phyloP scores from a whole-genome alignment of 176 grass and related monocot species.

The Rhynchospora pubera region DNA sequence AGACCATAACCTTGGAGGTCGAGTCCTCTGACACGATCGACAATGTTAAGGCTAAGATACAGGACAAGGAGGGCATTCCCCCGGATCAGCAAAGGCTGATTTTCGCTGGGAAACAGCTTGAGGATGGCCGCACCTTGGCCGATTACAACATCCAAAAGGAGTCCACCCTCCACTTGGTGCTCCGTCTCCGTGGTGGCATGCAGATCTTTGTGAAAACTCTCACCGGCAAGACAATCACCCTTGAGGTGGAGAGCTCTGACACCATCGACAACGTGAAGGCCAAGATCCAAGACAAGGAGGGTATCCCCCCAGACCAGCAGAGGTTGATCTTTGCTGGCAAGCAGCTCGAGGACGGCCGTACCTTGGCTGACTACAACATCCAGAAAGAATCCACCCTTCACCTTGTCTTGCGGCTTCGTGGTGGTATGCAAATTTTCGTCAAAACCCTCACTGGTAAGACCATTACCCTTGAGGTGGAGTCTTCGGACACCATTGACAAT shows the following conservation, averaged over 20 bases:
- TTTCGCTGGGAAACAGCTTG: constrained; percentile 32
- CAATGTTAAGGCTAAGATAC: constrained; percentile 12
- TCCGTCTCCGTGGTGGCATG: constrained; percentile 16
- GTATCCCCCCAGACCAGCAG: constrained; percentile 7
- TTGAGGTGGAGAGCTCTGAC: constrained; percentile 19
- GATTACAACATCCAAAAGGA: constrained; percentile 35
- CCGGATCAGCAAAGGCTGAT: constrained; percentile 17
- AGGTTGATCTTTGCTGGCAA: constrained; percentile 3
- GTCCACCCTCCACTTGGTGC: not conserved
- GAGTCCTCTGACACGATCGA: constrained; percentile 24
- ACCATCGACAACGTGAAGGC: constrained; percentile 23
- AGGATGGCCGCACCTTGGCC: constrained; percentile 57
- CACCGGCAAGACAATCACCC: constrained; percentile 30
- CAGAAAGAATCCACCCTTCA: constrained; percentile 18
- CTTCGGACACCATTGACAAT: constrained; percentile 25
- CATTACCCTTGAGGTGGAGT: constrained; percentile 34
- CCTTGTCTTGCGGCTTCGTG: not conserved
- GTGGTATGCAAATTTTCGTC: constrained; percentile 32
- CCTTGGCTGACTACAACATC: constrained; percentile 12
- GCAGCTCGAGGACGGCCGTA: not conserved
- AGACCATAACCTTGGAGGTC: constrained; percentile 31
- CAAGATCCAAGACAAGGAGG: constrained; percentile 28
- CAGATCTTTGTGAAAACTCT: constrained; percentile 31
- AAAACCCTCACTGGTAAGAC: constrained; percentile 40
- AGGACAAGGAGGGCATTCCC: constrained; percentile 23